Evolutionary conservation across 805 yeast species (phyloP), one percentile per base, ranked within the genome.

Genomic region (Geotrichum ghanense): DNA sequence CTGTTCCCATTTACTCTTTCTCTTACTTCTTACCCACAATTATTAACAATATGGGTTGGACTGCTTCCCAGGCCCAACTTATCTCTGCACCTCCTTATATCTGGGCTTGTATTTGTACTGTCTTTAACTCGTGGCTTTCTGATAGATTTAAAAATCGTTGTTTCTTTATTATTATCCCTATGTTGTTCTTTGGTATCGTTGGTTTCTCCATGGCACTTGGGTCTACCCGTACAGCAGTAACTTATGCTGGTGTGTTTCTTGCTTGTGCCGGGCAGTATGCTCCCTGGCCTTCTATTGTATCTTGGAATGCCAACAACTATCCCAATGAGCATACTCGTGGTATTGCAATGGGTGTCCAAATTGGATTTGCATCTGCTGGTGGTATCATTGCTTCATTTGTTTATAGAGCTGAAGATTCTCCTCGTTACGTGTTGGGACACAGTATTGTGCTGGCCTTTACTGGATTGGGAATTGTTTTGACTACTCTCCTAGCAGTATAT

Each of bases 1-100:
- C 75, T 52, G 71, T 76, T 55, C 79, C 81, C 23, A 64, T 79
- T 20, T 77, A 76, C 51, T 76, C 80, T 42, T 74, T 76, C 54
- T 80, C 81, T 12, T 76, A 69, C 57, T 77, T 76, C 57, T 75
- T 80, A 26, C 77, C 81, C 47, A 66, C 76, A 19, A 76, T 76
- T 53, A 75, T 76, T 52, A 65, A 63, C 31, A 61, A 68, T 45
- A 63, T 76, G 68, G 80, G 80, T 22, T 69, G 78, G 66, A 74
- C 83, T 3, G 80, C 81, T 4, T 71, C 74, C 40, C 59, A 63
- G 26, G 68, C 74, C 7, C 67, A 70, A 47, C 64, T 67, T 46
- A 60, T 71, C 46, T 67, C 74, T 20, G 72, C 72, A 26, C 75
- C 75, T 24, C 73, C 74, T 6, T 71, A 55, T 42, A 50, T 54